Evolutionary conservation across 306 rosid genomes (phyloP).

Genomic region (Prunus padus): DNA sequence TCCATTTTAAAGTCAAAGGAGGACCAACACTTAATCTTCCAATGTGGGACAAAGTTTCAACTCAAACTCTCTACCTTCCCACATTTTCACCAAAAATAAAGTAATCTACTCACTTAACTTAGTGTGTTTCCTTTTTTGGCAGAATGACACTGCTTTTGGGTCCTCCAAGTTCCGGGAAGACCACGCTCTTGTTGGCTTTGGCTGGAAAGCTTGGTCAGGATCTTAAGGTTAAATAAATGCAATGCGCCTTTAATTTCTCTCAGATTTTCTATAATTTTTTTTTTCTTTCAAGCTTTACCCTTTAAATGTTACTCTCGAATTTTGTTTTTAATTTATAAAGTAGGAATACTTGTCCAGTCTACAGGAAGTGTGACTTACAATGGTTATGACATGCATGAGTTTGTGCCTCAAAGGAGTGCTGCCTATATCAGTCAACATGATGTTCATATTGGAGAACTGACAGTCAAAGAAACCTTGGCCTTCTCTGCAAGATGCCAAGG

Average conservation of each 20-base stretch:
- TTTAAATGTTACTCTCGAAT: neutral
- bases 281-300: neutral
- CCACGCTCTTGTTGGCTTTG: conserved; percentile 22
- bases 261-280: neutral
- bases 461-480: conserved; percentile 21
- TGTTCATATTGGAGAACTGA: conserved; percentile 26
- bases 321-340: neutral
- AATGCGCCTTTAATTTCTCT: neutral
- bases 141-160: conserved; percentile 29
- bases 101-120: neutral
- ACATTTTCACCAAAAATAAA: too few relatives aligned
- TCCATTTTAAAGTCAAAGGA: too few relatives aligned
- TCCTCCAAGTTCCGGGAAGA: conserved; percentile 30
- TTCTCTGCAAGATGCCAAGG: conserved; percentile 32
- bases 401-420: conserved; percentile 19
- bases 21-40: too few relatives aligned
- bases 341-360: neutral
- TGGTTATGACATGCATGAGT: conserved; percentile 25
- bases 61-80: too few relatives aligned
- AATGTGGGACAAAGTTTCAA: too few relatives aligned
- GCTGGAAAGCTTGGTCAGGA: conserved; percentile 19
- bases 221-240: conserved; percentile 13
- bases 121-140: neutral
- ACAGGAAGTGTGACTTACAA: conserved; percentile 26
- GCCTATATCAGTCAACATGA: conserved; percentile 27